Evolutionary conservation across 83 land plant species (phyloP).

Genomic region (Diphasiastrum complanatum): DNA sequence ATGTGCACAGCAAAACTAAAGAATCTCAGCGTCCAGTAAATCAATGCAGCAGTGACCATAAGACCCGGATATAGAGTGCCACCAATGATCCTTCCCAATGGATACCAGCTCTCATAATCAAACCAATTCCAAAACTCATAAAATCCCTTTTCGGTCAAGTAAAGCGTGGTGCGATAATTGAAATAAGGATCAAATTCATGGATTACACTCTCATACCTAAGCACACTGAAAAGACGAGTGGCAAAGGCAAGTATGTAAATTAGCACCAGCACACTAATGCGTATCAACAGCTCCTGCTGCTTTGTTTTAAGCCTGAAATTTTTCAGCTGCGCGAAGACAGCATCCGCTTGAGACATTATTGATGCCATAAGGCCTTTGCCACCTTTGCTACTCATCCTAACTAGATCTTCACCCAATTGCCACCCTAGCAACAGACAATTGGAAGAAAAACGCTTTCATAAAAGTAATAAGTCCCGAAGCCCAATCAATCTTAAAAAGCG

Average conservation of each 20-base stretch:
- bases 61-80: conserved; percentile 97
- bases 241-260: conserved; percentile 87
- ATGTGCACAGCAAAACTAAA: conserved; percentile 82
- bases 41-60: conserved; percentile 92
- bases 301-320: conserved; percentile 18
- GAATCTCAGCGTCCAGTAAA: conserved; percentile 63
- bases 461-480: too few species aligned
- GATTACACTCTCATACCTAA: conserved; percentile 97
- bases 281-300: conserved; percentile 39
- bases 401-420: too few species aligned
- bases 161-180: conserved; percentile 93
- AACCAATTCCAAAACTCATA: conserved; percentile 99
- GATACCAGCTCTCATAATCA: conserved; percentile 98
- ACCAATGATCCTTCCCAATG: conserved; percentile 92
- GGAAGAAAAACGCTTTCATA: too few species aligned
- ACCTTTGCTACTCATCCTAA: too few species aligned
- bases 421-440: too few species aligned
- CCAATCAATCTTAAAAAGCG: too few species aligned
- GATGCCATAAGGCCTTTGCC: too few species aligned
- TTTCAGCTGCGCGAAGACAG: too few species aligned
- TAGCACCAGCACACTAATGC: conserved; percentile 59
- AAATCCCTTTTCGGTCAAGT: conserved; percentile 76
- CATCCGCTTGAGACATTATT: too few species aligned
- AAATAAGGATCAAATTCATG: conserved; percentile 99
- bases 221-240: conserved; percentile 87